Conservation (phyloP, 495 filamentous ascomycete species). For the Hypoxylon trugodes region DNA sequence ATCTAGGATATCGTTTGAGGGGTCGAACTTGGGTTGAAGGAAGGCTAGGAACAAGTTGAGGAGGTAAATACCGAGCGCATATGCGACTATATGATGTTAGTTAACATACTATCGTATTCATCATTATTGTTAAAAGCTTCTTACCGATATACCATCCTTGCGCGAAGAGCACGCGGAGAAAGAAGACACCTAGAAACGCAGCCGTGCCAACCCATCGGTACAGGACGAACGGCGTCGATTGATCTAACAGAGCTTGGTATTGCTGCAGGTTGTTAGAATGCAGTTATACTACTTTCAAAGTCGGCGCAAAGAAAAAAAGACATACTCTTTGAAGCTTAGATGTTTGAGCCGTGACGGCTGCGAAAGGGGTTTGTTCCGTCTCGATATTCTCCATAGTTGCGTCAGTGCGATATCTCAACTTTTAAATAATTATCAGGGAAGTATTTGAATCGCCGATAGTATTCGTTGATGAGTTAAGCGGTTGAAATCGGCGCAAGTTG, state of each 20-base stretch:
- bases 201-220: slow-evolving; percentile 90
- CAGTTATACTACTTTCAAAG: not conserved
- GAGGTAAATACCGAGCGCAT: slow-evolving; percentile 98
- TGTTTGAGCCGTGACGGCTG: slow-evolving; percentile 84
- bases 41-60: slow-evolving; percentile 99
- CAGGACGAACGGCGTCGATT: slow-evolving; percentile 82
- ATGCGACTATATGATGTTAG: slow-evolving; percentile 73
- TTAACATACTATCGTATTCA: not conserved
- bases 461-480: not conserved
- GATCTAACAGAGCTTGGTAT: slow-evolving; percentile 95
- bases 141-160: slow-evolving; percentile 99
- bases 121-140: slow-evolving; percentile 29
- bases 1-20: slow-evolving; percentile 87
- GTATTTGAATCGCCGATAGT: not conserved
- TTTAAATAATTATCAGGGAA: not conserved
- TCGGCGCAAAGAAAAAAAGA: slow-evolving; percentile 15
- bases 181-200: slow-evolving; percentile 79
- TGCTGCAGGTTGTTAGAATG: slow-evolving; percentile 62
- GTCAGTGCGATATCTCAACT: slow-evolving; percentile 6
- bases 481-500: not conserved
- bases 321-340: slow-evolving; percentile 60
- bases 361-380: slow-evolving; percentile 84
- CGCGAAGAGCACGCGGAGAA: slow-evolving; percentile 84
- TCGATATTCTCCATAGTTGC: slow-evolving; percentile 77
- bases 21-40: slow-evolving; percentile 98